A percentile compares a stretch with the other conserved stretches of the same genome.
Conservation (phyloP, 768 basidiomycete species). For the Suillus plorans region DNA sequence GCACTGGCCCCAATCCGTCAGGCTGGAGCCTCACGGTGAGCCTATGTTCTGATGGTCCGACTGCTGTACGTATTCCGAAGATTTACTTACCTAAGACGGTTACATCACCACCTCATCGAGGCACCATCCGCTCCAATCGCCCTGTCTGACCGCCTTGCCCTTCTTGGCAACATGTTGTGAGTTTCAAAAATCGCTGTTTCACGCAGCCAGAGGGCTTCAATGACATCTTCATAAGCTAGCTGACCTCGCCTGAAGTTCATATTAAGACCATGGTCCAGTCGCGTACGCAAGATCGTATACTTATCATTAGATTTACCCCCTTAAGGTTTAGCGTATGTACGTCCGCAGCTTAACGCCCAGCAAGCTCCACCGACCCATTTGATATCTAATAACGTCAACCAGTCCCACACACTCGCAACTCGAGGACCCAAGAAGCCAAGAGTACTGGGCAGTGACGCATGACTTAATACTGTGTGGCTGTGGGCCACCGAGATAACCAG, state of each 20-base stretch:
- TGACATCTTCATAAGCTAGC: not conserved
- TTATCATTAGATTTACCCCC: not conserved
- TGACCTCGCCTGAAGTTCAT: too few species aligned
- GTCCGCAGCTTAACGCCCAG: too few species aligned
- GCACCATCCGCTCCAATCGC: conserved; percentile 2
- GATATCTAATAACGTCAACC: not conserved
- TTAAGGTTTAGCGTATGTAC: too few species aligned
- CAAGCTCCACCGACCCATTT: not conserved
- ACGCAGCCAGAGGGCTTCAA: not conserved
- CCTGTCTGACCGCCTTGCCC: not conserved
- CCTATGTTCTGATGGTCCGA: not conserved
- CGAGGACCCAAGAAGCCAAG: not conserved
- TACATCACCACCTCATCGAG: not conserved
- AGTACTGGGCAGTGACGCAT: not conserved
- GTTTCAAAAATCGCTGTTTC: not conserved
- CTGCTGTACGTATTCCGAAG: not conserved
- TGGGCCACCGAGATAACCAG: not conserved
- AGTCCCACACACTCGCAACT: not conserved
- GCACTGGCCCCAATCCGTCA: too few species aligned
- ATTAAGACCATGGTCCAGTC: too few species aligned
- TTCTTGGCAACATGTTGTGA: not conserved
- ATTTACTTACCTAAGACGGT: not conserved
- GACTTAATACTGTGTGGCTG: not conserved
- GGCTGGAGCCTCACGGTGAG: too few species aligned
- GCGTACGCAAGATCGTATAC: not conserved